Conservation (phyloP, 2,329 filamentous ascomycete genomes). For the Phaeosphaeria sp. region DNA sequence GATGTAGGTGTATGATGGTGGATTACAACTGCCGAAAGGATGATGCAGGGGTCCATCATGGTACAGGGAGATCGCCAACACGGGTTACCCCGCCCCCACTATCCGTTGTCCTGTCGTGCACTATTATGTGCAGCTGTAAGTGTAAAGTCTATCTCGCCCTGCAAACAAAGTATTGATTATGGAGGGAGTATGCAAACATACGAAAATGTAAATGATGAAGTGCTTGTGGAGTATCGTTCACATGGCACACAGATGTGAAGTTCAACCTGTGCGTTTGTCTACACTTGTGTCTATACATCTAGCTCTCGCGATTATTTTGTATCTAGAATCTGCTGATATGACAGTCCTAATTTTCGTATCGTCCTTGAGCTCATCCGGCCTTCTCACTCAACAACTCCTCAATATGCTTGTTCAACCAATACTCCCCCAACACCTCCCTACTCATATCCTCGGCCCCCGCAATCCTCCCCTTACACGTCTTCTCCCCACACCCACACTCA, state of each 20-base stretch:
- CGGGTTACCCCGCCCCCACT: constrained; percentile 6
- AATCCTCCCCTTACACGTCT: constrained; percentile 67
- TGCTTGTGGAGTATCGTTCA: no score
- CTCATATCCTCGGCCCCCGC: constrained; percentile 68
- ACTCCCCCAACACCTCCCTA: constrained; percentile 59
- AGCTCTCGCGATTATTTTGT: not conserved
- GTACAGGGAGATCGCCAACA: not conserved
- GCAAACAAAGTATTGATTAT: not conserved
- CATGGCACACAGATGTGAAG: no score
- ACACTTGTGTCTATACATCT: not conserved
- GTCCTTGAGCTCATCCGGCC: not conserved
- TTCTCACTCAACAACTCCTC: constrained; percentile 39
- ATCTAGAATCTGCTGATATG: no score
- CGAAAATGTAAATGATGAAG: no score
- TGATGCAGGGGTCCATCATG: constrained; percentile 2
- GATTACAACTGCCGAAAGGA: constrained; percentile 3
- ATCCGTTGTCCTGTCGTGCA: not conserved
- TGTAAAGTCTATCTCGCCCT: not conserved
- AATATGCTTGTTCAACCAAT: constrained; percentile 52
- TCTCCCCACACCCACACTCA: constrained; percentile 66
- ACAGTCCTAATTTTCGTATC: no score
- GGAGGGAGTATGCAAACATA: not conserved
- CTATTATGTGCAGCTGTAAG: not conserved
- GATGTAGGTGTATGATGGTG: constrained; percentile 2
- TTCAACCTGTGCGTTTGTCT: not conserved